Evolutionary conservation across 805 yeast species (phyloP), one percentile per base, ranked within the genome.

Genomic region (Metschnikowia aberdeeniae): DNA sequence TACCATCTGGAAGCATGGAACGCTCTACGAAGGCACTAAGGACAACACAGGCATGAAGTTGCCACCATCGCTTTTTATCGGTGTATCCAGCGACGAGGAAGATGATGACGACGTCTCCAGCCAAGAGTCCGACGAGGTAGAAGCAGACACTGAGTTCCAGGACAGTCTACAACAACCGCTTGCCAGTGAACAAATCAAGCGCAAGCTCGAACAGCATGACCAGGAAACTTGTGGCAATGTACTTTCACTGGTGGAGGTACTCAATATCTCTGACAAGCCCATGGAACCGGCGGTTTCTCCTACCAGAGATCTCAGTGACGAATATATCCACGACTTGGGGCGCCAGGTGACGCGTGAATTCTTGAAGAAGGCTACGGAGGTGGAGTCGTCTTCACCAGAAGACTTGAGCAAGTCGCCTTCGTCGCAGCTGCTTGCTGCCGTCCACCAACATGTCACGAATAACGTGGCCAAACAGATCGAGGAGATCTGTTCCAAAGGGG

Each of bases 1-100:
- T 49, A 62, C 56, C 35, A 66, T 71, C 33, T 71, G 76, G 76
- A 67, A 66, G 46, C 34, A 58, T 45, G 55, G 56, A n/a, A 63
- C 72, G 2, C 56, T 70, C 27, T 51, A 48, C 31, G 53, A 51
- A 11, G 50, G 46, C 12, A 22, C 26, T 9, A 45, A 24, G 20
- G 45, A 46, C 9, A 31, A 8, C 1, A 24, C 47, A 1, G 57
- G 57, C 8, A 45, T 45, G 30, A 50, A 47, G 33, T 24, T 36
- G 34, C 29, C 45, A 3, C 43, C 29, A 11, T 33, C 42, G 9
- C 34, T 24, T 14, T 11, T n/a, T n/a, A 35, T 22, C 11, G 35
- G 32, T 11, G 36, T 11, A 24, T 14, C 26, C 12, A 36, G 42
- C 22, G 27, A 24, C 28, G 32, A 31, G 26, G 34, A 31, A n/a